A percentile compares a stretch with the other conserved stretches of the same genome.
phyloP scores from a whole-genome alignment of 768 basidiomycete genomes.

The Suillus luteus region DNA sequence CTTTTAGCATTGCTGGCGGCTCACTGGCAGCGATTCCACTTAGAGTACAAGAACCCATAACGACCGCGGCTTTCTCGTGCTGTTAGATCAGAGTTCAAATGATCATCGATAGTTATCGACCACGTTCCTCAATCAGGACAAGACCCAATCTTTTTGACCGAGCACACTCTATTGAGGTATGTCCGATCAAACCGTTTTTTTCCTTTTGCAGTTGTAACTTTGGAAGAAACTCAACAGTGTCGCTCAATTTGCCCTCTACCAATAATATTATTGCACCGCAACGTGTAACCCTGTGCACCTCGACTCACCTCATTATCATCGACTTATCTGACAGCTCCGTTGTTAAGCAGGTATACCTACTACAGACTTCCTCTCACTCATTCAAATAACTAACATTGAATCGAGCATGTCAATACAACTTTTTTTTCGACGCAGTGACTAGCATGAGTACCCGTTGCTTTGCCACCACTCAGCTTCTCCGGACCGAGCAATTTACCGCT shows the following conservation, averaged over 20 bases:
- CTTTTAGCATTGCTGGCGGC: background rate
- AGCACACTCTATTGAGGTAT: background rate
- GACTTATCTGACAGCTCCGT: background rate
- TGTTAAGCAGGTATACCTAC: background rate
- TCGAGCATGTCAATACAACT: background rate
- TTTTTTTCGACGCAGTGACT: background rate
- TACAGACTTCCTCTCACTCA: background rate
- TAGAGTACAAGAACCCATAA: background rate
- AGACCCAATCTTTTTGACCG: background rate
- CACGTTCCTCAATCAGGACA: background rate
- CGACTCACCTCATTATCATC: background rate
- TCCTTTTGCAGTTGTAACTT: background rate
- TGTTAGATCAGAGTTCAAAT: background rate
- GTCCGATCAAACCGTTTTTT: constrained; percentile 1
- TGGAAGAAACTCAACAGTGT: background rate
- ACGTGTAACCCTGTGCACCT: background rate
- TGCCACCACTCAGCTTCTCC: background rate
- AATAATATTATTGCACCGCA: background rate
- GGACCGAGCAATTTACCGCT: background rate
- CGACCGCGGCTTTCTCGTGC: background rate
- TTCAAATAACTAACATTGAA: background rate
- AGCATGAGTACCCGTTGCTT: background rate
- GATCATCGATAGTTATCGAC: background rate
- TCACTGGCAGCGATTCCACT: background rate
- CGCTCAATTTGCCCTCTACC: background rate